A percentile compares a stretch with the other conserved stretches of the same genome.
Evolutionary conservation across 164 flowering plant species (phyloP).

Genomic region (Umbilicus rupestris): DNA sequence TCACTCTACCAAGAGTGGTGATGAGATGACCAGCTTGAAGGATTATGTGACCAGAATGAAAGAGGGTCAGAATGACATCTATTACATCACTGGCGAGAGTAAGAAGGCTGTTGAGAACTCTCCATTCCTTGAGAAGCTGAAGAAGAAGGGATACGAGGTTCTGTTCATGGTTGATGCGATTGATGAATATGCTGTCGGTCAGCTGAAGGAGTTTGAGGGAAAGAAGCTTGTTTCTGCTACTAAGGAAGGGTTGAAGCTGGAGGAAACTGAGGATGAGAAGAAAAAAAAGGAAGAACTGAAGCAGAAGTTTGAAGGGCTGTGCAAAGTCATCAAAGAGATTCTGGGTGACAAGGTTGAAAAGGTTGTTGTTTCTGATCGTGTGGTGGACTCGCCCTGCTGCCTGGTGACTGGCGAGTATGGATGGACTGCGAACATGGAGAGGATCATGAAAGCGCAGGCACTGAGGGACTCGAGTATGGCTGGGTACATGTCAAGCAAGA

Average conservation of each 20-base stretch:
- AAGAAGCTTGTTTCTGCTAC: constrained; percentile 66
- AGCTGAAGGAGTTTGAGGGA: constrained; percentile 62
- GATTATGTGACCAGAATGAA: constrained; percentile 56
- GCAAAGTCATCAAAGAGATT: constrained; percentile 57
- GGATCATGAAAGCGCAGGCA: constrained; percentile 45
- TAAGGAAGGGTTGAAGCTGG: constrained; percentile 57
- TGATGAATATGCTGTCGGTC: constrained; percentile 62
- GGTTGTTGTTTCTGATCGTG: constrained; percentile 49
- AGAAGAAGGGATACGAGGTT: constrained; percentile 57
- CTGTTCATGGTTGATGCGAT: constrained; percentile 65
- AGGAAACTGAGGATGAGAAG: constrained; percentile 53
- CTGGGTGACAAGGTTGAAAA: constrained; percentile 54
- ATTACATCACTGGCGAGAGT: constrained; percentile 42
- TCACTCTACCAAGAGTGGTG: constrained; percentile 34
- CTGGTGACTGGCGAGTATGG: constrained; percentile 62
- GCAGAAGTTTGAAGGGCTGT: constrained; percentile 50
- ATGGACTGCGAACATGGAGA: constrained; percentile 60
- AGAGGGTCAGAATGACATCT: constrained; percentile 51
- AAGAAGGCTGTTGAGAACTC: constrained; percentile 55
- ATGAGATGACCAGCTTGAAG: constrained; percentile 50
- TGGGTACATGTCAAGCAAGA: constrained; percentile 38
- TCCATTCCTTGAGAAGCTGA: constrained; percentile 43
- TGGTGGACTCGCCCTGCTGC: constrained; percentile 57
- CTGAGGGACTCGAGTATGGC: constrained; percentile 35
- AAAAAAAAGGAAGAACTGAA: constrained; percentile 31